Evolutionary conservation across 139 green algal genomes (phyloP).

Genomic region (Coelastrella sp.): DNA sequence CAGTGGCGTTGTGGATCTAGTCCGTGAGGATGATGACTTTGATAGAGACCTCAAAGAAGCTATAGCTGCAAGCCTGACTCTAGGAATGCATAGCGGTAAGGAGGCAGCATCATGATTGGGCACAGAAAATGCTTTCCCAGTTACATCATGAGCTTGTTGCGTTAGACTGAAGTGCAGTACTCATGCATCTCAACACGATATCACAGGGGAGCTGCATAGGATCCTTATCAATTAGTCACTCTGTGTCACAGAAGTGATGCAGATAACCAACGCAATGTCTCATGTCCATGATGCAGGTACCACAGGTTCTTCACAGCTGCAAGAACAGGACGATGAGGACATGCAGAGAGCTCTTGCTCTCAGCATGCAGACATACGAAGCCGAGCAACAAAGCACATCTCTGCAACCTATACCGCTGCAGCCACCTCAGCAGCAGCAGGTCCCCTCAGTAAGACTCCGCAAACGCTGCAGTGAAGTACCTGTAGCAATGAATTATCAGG

Average conservation of each 20-base stretch:
- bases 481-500: not conserved
- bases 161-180: no score
- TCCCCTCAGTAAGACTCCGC: not conserved
- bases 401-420: not conserved
- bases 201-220: no score
- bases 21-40: constrained; percentile 8
- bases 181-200: no score
- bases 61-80: not conserved
- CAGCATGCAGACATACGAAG: constrained; percentile 22
- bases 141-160: no score
- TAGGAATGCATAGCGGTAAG: no score
- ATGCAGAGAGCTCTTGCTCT: constrained; percentile 1
- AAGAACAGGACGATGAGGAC: constrained; percentile 8
- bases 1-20: not conserved
- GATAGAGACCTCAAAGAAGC: not conserved
- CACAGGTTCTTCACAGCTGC: not conserved
- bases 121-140: no score
- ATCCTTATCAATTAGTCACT: no score
- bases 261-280: no score
- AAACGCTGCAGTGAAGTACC: constrained; percentile 6
- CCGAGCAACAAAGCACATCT: not conserved
- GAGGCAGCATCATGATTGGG: no score
- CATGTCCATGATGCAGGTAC: no score
- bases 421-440: not conserved
- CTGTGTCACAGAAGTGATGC: no score